Conservation (phyloP, 2,329 filamentous ascomycete genomes). For the Trichoderma sp. region DNA sequence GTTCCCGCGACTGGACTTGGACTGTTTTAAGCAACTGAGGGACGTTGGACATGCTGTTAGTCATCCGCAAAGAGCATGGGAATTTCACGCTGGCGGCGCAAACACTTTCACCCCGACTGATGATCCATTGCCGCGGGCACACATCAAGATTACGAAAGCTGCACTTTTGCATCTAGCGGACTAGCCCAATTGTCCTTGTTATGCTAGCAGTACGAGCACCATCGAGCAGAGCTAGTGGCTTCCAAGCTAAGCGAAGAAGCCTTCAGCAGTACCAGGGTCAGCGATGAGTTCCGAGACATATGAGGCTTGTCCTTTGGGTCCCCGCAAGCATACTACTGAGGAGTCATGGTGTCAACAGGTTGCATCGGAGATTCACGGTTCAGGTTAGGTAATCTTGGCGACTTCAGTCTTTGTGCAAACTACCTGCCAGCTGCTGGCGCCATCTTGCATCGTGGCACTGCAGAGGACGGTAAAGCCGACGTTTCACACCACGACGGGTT, state of each 20-base stretch:
- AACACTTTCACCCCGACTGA: not conserved
- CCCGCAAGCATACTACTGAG: conserved; percentile 12
- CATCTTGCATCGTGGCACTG: conserved; percentile 1
- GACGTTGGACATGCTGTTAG: not conserved
- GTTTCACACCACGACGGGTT: not conserved
- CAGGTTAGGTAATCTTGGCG: not conserved
- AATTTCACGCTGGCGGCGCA: not conserved
- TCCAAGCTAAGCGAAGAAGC: conserved; percentile 9
- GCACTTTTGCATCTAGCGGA: not conserved
- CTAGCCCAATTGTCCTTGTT: not conserved
- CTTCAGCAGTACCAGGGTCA: conserved; percentile 1
- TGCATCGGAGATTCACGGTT: not conserved
- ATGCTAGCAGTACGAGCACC: not conserved
- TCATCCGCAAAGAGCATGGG: not conserved
- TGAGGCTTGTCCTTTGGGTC: conserved; percentile 4
- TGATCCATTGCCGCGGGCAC: not conserved
- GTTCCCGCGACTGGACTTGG: conserved; percentile 15
- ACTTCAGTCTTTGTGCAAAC: not conserved
- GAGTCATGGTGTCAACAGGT: not conserved
- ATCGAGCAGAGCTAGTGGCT: not conserved
- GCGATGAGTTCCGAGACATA: conserved; percentile 13
- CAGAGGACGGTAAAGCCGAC: not conserved
- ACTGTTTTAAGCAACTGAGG: not conserved
- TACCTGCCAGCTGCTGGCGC: not conserved
- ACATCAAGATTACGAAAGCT: not conserved